phyloP scores from a whole-genome alignment of 129 eudicot species.

The Heracleum sosnowskyi region DNA sequence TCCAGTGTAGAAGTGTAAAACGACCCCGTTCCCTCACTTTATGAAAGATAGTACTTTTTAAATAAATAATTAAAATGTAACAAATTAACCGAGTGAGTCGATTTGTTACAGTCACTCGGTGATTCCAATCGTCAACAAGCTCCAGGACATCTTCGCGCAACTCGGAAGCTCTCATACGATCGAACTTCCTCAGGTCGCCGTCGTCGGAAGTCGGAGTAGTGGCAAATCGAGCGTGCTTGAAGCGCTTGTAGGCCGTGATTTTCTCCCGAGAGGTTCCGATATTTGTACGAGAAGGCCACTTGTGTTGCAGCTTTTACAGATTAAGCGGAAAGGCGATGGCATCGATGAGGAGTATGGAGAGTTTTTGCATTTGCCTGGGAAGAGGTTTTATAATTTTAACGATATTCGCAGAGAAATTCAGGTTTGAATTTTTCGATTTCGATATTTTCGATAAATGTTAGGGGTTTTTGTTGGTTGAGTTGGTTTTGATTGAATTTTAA shows the following conservation, averaged over 20 bases:
- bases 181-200: conserved; percentile 95
- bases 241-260: conserved; percentile 95
- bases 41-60: too few species aligned
- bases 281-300: conserved; percentile 97
- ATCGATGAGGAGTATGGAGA: conserved; percentile 83
- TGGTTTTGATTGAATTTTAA: neutral
- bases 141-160: conserved; percentile 93
- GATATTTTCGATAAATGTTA: neutral
- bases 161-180: conserved; percentile 58
- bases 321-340: conserved; percentile 52
- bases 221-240: conserved; percentile 96
- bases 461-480: neutral
- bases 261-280: conserved; percentile 83
- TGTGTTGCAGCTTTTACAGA: conserved; percentile 75
- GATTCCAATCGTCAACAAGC: conserved; percentile 88
- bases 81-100: too few species aligned
- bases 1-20: too few species aligned
- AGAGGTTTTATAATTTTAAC: conserved; percentile 57
- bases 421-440: conserved; percentile 26
- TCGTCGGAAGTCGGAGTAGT: conserved; percentile 97
- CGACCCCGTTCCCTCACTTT: too few species aligned
- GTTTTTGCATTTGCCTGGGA: conserved; percentile 82
- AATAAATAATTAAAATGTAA: too few species aligned
- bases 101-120: conserved; percentile 79
- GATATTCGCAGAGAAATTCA: conserved; percentile 85